These are phyloP conservation scores for Scedosporium aurantiacum DNA, from an alignment of 2,329 filamentous ascomycete species.

Conservation along the genomic window DNA sequence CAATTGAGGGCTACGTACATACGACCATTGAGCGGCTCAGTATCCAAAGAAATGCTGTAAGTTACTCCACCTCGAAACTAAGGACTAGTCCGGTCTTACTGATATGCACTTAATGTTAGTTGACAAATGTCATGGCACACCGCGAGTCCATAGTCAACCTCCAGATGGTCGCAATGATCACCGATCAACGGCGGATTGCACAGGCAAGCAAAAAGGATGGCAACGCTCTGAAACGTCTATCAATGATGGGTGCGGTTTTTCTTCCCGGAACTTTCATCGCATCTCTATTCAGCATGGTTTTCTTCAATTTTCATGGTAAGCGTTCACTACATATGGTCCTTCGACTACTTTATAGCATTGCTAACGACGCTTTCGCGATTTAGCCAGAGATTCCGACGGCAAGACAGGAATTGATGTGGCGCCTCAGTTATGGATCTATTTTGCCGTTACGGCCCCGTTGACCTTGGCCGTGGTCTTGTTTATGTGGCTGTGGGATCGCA, in stretches of 20 bases:
- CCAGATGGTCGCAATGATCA: constrained; percentile 39
- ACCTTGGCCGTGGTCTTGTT: constrained; percentile 40
- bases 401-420: constrained; percentile 34
- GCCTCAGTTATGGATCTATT: constrained; percentile 51
- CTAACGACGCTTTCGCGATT: no score
- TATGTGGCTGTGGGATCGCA: constrained; percentile 41
- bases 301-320: constrained; percentile 46
- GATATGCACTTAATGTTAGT: constrained; percentile 21
- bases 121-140: constrained; percentile 57
- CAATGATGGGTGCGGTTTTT: constrained; percentile 51
- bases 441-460: constrained; percentile 47
- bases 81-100: neutral
- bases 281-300: constrained; percentile 55
- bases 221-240: constrained; percentile 55
- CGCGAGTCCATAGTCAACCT: constrained; percentile 53
- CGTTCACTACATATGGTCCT: constrained; percentile 10
- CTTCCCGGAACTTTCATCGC: constrained; percentile 53
- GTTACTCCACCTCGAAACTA: constrained; percentile 14
- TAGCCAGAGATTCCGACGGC: constrained; percentile 36
- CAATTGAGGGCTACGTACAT: constrained; percentile 51
- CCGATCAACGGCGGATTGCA: constrained; percentile 46
- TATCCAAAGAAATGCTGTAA: constrained; percentile 49
- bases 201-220: constrained; percentile 51
- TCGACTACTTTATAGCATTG: neutral
- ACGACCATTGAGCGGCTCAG: constrained; percentile 50